These are phyloP conservation scores for Sarocladiaceae sp. DNA, from an alignment of 2,329 filamentous ascomycete genomes.

Conservation along the genomic window DNA sequence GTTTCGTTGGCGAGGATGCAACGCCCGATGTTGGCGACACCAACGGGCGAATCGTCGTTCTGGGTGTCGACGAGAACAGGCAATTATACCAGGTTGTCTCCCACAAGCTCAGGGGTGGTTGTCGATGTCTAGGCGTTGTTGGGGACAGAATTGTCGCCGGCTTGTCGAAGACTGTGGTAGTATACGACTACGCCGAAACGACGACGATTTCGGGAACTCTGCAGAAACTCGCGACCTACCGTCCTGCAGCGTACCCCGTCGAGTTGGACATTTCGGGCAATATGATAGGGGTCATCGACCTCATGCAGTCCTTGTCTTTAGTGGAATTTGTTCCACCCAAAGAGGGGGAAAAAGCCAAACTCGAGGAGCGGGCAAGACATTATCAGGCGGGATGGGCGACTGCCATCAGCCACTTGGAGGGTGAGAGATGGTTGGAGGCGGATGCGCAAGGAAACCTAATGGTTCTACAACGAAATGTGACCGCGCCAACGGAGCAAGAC, in stretches of 20 bases:
- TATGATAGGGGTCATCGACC: conserved; percentile 77
- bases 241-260: conserved; percentile 79
- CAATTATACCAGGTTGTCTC: conserved; percentile 69
- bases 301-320: conserved; percentile 89
- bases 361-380: conserved; percentile 75
- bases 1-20: conserved; percentile 62
- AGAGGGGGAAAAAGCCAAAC: conserved; percentile 52
- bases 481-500: conserved; percentile 73
- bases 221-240: conserved; percentile 69
- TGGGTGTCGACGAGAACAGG: conserved; percentile 75
- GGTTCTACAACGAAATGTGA: conserved; percentile 68
- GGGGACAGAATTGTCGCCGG: conserved; percentile 78
- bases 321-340: conserved; percentile 63
- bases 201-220: conserved; percentile 55
- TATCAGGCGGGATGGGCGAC: conserved; percentile 81
- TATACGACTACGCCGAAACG: conserved; percentile 53
- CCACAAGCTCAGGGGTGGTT: conserved; percentile 71
- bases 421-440: conserved; percentile 73
- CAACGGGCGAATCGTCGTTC: conserved; percentile 73
- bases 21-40: conserved; percentile 36
- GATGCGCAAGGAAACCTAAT: conserved; percentile 87
- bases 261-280: conserved; percentile 72
- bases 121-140: conserved; percentile 71
- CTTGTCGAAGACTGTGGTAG: conserved; percentile 78
- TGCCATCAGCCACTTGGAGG: conserved; percentile 67